Conservation (phyloP, 768 basidiomycete genomes). For the Crassisporium funariophilum region DNA sequence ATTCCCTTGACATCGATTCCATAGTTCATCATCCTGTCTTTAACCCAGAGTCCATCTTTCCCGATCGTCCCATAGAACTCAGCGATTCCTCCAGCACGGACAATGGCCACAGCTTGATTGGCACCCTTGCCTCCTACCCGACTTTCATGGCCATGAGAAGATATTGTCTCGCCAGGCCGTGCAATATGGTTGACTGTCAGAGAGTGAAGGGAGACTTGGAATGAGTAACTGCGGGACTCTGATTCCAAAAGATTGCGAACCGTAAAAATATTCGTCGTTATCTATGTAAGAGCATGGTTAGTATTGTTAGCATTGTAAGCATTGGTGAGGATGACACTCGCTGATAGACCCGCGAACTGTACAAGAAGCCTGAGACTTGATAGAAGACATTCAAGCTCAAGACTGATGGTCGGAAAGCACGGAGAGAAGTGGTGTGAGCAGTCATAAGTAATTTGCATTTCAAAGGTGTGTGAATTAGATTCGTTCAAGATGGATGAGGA, state of each 20-base stretch:
- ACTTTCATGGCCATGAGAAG: slow-evolving; percentile 49
- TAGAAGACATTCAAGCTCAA: slow-evolving; percentile 5
- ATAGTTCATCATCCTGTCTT: slow-evolving; percentile 36
- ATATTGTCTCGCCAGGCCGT: slow-evolving; percentile 61
- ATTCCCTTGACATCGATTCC: slow-evolving; percentile 46
- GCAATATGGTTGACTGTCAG: slow-evolving; percentile 51
- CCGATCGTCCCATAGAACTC: slow-evolving; percentile 57
- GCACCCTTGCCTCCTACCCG: slow-evolving; percentile 64
- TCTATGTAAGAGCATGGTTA: slow-evolving; percentile 31
- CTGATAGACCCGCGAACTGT: slow-evolving; percentile 54
- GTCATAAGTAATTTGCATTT: no score
- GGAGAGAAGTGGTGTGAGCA: no score
- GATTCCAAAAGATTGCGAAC: slow-evolving; percentile 26
- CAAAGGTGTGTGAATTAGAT: no score
- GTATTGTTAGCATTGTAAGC: not conserved
- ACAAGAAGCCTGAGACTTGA: slow-evolving; percentile 29
- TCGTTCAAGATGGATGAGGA: no score
- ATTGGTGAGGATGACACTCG: slow-evolving; percentile 25
- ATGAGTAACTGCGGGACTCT: not conserved
- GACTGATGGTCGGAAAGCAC: no score
- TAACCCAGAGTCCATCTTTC: slow-evolving; percentile 52
- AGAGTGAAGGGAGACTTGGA: not conserved
- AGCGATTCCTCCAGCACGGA: slow-evolving; percentile 50
- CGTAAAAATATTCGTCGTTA: slow-evolving; percentile 60
- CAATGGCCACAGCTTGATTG: slow-evolving; percentile 63